phyloP scores from a whole-genome alignment of 176 grass and related monocot genomes.

The Elymus sibiricus region DNA sequence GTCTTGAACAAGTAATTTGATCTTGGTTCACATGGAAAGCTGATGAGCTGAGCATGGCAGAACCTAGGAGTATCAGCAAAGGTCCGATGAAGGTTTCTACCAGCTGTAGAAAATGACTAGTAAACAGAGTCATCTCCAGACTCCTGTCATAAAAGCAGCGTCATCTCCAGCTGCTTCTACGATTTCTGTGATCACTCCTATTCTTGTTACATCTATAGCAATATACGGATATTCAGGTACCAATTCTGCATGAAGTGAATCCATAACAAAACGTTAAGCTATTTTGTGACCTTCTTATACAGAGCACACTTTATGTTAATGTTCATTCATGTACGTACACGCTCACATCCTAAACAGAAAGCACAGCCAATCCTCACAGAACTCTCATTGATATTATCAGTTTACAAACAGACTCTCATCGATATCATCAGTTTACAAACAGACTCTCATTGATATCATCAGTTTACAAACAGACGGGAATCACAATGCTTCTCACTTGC shows the following conservation, averaged over 20 bases:
- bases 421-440: slow-evolving; percentile 5
- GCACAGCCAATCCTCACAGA: slow-evolving; percentile 12
- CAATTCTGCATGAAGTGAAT: not conserved
- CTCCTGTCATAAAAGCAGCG: not conserved
- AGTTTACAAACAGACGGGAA: slow-evolving; percentile 13
- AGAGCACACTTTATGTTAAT: not conserved
- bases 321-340: slow-evolving; percentile 24
- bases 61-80: not conserved
- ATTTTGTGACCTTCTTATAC: slow-evolving; percentile 2
- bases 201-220: not conserved
- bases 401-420: too few relatives aligned
- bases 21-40: not conserved
- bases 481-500: not conserved
- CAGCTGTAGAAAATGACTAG: not conserved
- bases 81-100: not conserved
- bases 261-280: not conserved
- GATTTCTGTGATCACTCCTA: not conserved
- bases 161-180: not conserved
- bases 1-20: not conserved
- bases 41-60: not conserved
- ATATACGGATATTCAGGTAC: not conserved
- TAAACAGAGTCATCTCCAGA: too few relatives aligned
- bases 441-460: slow-evolving; percentile 12
- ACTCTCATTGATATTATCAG: not conserved
- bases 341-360: slow-evolving; percentile 9